A percentile compares a stretch with the other conserved stretches of the same genome.
Evolutionary conservation across 2,329 filamentous ascomycete genomes (phyloP).

Genomic region (Macrophomina tecta): DNA sequence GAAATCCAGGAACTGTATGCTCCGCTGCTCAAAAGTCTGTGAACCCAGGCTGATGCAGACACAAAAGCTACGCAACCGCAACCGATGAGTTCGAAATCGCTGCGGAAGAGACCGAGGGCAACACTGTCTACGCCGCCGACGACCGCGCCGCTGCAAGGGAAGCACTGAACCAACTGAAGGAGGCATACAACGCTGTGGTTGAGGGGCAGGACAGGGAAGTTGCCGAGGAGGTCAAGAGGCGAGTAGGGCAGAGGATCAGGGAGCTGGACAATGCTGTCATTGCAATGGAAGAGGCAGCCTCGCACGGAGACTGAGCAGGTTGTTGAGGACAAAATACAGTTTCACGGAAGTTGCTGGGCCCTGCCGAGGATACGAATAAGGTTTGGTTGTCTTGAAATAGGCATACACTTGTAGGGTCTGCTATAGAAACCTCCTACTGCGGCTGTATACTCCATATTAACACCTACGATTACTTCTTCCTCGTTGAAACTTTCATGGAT

Average conservation of each 20-base stretch:
- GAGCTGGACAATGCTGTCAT: conserved; percentile 60
- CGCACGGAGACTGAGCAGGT: conserved; percentile 20
- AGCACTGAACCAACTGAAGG: conserved; percentile 57
- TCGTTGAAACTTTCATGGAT: no score
- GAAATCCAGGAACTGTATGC: conserved; percentile 43
- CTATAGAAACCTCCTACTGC: no score
- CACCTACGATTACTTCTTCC: no score
- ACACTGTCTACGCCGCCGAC: conserved; percentile 61
- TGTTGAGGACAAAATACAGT: no score
- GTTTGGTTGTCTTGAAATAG: no score
- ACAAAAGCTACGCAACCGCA: conserved; percentile 40
- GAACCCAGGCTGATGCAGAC: conserved; percentile 1
- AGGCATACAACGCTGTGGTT: conserved; percentile 53
- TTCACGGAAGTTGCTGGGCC: neutral
- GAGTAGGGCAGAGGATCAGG: conserved; percentile 58
- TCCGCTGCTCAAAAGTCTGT: neutral
- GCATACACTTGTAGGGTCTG: no score
- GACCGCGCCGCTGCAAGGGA: conserved; percentile 60
- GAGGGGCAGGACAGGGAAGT: conserved; percentile 49
- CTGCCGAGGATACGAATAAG: no score
- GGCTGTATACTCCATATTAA: no score
- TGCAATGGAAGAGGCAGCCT: conserved; percentile 58
- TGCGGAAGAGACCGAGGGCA: conserved; percentile 59
- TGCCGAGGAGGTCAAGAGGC: conserved; percentile 57
- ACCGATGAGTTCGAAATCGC: conserved; percentile 57